Evolutionary conservation across 1,139 yeast genomes (phyloP).

Genomic region (Zygoascus hellenicus): DNA sequence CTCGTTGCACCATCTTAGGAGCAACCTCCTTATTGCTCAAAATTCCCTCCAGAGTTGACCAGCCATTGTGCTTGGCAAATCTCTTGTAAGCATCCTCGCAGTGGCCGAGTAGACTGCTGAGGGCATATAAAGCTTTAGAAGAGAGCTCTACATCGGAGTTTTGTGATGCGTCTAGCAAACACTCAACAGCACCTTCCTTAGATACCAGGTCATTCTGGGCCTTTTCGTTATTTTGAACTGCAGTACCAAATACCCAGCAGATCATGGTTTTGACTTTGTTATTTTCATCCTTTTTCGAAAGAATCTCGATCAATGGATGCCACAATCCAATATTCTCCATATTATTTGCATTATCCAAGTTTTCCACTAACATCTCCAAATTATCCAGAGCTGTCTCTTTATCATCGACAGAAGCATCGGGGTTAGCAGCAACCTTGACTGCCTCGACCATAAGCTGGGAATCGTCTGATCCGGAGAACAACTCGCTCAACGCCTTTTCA

Average conservation of each 20-base stretch:
- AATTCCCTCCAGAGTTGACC: conserved; percentile 41
- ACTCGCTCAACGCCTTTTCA: conserved; percentile 65
- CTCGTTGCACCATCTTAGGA: conserved; percentile 42
- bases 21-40: conserved; percentile 22
- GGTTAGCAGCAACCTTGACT: conserved; percentile 59
- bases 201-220: conserved; percentile 26
- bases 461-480: conserved; percentile 49
- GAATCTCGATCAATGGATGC: conserved; percentile 55
- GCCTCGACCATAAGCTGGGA: conserved; percentile 63
- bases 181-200: conserved; percentile 23
- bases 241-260: conserved; percentile 78
- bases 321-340: conserved; percentile 79
- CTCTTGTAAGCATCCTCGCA: conserved; percentile 48
- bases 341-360: conserved; percentile 90
- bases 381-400: conserved; percentile 79
- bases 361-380: conserved; percentile 90
- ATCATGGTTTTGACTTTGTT: conserved; percentile 51
- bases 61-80: conserved; percentile 60
- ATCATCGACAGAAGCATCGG: conserved; percentile 54
- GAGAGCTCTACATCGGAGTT: conserved; percentile 32
- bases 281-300: conserved; percentile 39
- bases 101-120: conserved; percentile 72
- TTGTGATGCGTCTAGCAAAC: conserved; percentile 23
- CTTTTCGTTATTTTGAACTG: conserved; percentile 78
- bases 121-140: conserved; percentile 70